Conservation (phyloP, 1,139 yeast species). For the Kurtzmaniella quercitrusa region DNA sequence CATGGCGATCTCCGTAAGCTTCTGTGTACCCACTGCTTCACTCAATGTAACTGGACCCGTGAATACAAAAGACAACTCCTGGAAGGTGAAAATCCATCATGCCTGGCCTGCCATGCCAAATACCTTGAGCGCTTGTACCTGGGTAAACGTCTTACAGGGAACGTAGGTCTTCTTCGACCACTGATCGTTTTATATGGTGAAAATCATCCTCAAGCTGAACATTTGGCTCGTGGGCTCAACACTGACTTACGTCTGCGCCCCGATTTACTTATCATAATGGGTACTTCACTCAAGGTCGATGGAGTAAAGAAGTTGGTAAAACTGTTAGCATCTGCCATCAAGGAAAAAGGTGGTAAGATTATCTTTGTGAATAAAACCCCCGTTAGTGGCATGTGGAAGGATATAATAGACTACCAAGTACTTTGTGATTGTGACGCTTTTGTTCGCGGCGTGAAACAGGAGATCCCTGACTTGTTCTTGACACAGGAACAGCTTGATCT, state of each 20-base stretch:
- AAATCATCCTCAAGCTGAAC: slow-evolving; percentile 70
- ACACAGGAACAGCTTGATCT: slow-evolving; percentile 51
- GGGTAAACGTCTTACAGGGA: slow-evolving; percentile 59
- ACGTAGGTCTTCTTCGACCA: slow-evolving; percentile 66
- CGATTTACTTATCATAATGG: slow-evolving; percentile 65
- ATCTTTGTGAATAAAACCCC: slow-evolving; percentile 59
- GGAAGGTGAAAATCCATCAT: slow-evolving; percentile 59
- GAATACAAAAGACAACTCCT: slow-evolving; percentile 41
- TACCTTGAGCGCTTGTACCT: slow-evolving; percentile 49
- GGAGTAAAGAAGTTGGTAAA: slow-evolving; percentile 70
- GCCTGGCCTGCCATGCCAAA: slow-evolving; percentile 53
- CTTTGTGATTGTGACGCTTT: slow-evolving; percentile 80
- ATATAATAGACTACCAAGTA: slow-evolving; percentile 66
- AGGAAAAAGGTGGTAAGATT: slow-evolving; percentile 57
- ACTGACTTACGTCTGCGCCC: slow-evolving; percentile 56
- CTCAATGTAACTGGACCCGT: slow-evolving; percentile 57
- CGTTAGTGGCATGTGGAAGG: slow-evolving; percentile 50
- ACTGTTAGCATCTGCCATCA: slow-evolving; percentile 54
- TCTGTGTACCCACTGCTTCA: slow-evolving; percentile 67
- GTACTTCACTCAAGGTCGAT: slow-evolving; percentile 71
- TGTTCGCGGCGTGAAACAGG: slow-evolving; percentile 49
- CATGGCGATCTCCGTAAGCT: slow-evolving; percentile 85
- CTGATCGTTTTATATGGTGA: slow-evolving; percentile 77
- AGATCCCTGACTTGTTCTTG: slow-evolving; percentile 56
- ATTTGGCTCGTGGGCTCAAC: slow-evolving; percentile 55